phyloP scores from a whole-genome alignment of 2,329 filamentous ascomycete species.

The Aspergillus arachidicola region DNA sequence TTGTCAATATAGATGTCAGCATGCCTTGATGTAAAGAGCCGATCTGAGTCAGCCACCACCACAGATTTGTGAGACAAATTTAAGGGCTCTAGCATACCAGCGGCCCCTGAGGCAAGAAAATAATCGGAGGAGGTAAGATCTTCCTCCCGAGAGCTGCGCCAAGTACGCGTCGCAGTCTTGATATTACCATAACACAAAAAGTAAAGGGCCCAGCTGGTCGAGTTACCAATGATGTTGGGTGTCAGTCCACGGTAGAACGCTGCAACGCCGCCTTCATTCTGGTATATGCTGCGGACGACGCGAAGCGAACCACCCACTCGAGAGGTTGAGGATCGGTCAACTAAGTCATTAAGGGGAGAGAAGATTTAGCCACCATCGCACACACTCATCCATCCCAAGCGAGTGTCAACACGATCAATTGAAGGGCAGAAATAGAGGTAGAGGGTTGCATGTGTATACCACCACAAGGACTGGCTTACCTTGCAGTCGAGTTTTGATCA shows the following conservation, averaged over 20 bases:
- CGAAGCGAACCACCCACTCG: slow-evolving; percentile 56
- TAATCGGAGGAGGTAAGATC: slow-evolving; percentile 69
- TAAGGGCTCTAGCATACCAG: slow-evolving; percentile 44
- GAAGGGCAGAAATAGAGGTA: background rate
- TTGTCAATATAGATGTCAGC: slow-evolving; percentile 79
- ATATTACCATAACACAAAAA: slow-evolving; percentile 73
- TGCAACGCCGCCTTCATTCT: slow-evolving; percentile 59
- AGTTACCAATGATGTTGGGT: slow-evolving; percentile 89
- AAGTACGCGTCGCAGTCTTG: slow-evolving; percentile 55
- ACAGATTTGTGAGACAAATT: background rate
- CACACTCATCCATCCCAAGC: background rate
- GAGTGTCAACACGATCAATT: background rate
- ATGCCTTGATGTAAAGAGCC: slow-evolving; percentile 53
- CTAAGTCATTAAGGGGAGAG: slow-evolving; percentile 43
- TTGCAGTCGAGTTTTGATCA: slow-evolving; percentile 95
- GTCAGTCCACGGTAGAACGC: slow-evolving; percentile 88
- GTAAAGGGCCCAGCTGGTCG: slow-evolving; percentile 86
- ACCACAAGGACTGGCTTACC: slow-evolving; percentile 52
- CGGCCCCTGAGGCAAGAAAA: slow-evolving; percentile 71
- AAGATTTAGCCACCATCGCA: background rate
- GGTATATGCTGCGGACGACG: slow-evolving; percentile 55
- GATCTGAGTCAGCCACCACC: background rate
- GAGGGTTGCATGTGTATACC: background rate
- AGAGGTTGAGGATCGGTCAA: slow-evolving; percentile 52
- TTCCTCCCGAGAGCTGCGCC: slow-evolving; percentile 34